Evolutionary conservation across 2,329 filamentous ascomycete genomes (phyloP).

Genomic region (Fusarium sp.): DNA sequence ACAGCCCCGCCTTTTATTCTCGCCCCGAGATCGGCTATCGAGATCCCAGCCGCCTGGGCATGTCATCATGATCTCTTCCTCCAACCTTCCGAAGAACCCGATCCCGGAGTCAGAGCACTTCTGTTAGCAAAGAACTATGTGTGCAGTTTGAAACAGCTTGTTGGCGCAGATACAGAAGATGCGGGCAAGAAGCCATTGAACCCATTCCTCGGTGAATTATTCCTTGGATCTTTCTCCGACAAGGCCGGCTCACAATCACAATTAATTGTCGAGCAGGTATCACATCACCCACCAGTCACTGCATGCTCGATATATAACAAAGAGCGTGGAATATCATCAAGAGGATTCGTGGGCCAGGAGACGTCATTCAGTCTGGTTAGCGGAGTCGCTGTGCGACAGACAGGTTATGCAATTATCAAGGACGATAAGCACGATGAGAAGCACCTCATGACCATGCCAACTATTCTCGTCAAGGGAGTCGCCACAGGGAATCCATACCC

Average conservation of each 20-base stretch:
- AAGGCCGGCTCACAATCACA: slow-evolving; percentile 42
- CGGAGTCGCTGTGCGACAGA: slow-evolving; percentile 14
- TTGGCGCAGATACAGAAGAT: slow-evolving; percentile 10
- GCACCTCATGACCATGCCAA: slow-evolving; percentile 22
- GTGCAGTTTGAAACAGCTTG: slow-evolving; percentile 17
- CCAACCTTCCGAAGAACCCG: slow-evolving; percentile 16
- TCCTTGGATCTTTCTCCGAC: slow-evolving; percentile 55
- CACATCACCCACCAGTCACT: slow-evolving; percentile 64
- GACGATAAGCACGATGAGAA: slow-evolving; percentile 15
- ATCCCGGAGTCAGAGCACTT: slow-evolving; percentile 13
- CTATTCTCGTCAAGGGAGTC: slow-evolving; percentile 18
- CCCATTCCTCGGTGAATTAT: slow-evolving; percentile 63
- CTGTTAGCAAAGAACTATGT: slow-evolving; percentile 21
- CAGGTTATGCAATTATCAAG: slow-evolving; percentile 16
- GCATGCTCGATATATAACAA: slow-evolving; percentile 45
- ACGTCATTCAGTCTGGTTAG: slow-evolving; percentile 19
- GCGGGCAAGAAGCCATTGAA: slow-evolving; percentile 61
- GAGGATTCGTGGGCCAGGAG: slow-evolving; percentile 15
- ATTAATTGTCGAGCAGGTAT: slow-evolving; percentile 59
- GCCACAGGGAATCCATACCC: slow-evolving; percentile 16
- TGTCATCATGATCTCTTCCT: slow-evolving; percentile 30
- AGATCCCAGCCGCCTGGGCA: slow-evolving; percentile 63
- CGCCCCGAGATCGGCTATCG: slow-evolving; percentile 60
- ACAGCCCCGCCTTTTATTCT: slow-evolving; percentile 63
- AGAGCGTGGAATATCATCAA: slow-evolving; percentile 20